Base-by-base conservation (phyloP, 2,329 filamentous ascomycete species). In the Claviceps sp. region DNA sequence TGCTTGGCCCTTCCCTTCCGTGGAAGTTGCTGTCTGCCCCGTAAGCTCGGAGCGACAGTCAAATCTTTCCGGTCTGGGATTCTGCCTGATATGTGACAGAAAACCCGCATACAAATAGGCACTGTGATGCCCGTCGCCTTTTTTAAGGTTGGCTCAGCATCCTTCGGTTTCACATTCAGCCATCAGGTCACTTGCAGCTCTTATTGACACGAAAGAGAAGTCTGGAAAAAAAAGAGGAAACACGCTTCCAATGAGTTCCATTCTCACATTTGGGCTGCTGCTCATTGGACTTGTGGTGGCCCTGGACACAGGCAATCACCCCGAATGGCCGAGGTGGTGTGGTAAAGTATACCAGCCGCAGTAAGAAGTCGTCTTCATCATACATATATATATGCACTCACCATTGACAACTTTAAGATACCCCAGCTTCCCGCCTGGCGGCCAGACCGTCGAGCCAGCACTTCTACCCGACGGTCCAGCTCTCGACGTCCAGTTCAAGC, bases 281-380 rank as follows among this genome's bases (percentile, higher is more conserved):
- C 47, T 53, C 13, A 10, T 49, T 17, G 26, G 47, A 26, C 30
- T 56, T 24, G 52, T 42, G 14, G 34, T 34, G 5, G 56, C 55
- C 1, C 62, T 65, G 42, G 62, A 67, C 42, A 71, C 70, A 2
- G 70, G 70, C 2, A 60, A 67, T 13, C 65, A 73, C 53, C 60
- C 68, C 1, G 70, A 71, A 47, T 71, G 68, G 70, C 67, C 67
- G 13, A 62, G 71, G 45, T 74, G 71, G 72, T 75, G 72, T 53
- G 72, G 72, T 17, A 74, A 74, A 51, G 71, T 68, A 4, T 74
- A 75, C 56, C 56, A 73, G 56, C 55, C 67, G 6, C 68, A 69
- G 62, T 73, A 61, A 50, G 56, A 45, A 7, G 17, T 11, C 24
- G 22, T 46, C 16, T 34, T 42, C 13, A 41, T 41, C 8, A 6